Evolutionary conservation across 148 eudicot species (phyloP).

Genomic region (Chenopodium suecicum): DNA sequence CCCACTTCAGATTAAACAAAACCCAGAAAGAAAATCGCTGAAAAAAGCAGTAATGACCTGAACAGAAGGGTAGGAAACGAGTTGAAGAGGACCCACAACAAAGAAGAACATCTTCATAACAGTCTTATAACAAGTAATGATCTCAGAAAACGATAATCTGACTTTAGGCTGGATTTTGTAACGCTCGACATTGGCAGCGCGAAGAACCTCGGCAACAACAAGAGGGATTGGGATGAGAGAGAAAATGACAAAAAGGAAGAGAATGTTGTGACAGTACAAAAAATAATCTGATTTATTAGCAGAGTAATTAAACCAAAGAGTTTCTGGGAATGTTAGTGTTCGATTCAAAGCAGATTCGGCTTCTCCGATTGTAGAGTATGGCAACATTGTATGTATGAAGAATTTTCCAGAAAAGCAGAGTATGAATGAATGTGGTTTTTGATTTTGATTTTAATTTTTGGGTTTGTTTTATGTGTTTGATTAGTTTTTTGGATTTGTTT

Average conservation of each 20-base stretch:
- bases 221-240: conserved; percentile 60
- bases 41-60: conserved; percentile 33
- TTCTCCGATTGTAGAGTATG: conserved; percentile 47
- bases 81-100: conserved; percentile 79
- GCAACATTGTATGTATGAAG: conserved; percentile 53
- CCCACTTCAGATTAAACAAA: conserved; percentile 22
- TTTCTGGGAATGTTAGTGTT: conserved; percentile 52
- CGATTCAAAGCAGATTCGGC: conserved; percentile 66
- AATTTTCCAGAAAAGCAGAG: not conserved
- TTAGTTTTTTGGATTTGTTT: not conserved
- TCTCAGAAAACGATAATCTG: conserved; percentile 41
- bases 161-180: conserved; percentile 87
- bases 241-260: conserved; percentile 71
- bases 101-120: conserved; percentile 79
- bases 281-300: conserved; percentile 75
- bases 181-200: conserved; percentile 26
- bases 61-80: conserved; percentile 70
- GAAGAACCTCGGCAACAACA: conserved; percentile 39
- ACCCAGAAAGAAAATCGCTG: conserved; percentile 14
- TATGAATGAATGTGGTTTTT: not conserved
- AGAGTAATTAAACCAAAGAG: conserved; percentile 75
- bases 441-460: not conserved
- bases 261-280: conserved; percentile 77
- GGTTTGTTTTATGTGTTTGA: not conserved
- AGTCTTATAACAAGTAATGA: conserved; percentile 55